phyloP scores from a whole-genome alignment of 345 rosid genomes.

The Heritiera littoralis region DNA sequence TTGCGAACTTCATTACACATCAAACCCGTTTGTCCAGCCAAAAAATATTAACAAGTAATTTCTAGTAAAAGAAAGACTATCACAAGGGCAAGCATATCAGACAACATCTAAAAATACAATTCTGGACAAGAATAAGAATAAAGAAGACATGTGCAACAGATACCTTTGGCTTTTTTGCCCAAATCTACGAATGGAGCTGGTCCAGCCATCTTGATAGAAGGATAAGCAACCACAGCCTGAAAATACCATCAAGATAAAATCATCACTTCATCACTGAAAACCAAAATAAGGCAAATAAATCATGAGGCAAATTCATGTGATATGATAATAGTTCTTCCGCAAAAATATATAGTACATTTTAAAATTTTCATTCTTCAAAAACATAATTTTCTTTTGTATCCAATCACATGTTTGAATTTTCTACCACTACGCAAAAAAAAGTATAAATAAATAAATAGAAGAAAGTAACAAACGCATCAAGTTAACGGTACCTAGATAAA shows the following conservation, averaged over 20 bases:
- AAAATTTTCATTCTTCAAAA: background rate
- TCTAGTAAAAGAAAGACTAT: background rate
- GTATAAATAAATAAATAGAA: background rate
- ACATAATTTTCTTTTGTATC: background rate
- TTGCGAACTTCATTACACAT: background rate
- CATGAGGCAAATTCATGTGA: background rate
- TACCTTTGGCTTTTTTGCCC: conserved; percentile 80
- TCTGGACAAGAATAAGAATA: background rate
- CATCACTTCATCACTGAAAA: background rate
- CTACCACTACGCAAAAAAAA: background rate
- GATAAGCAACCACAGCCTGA: conserved; percentile 23
- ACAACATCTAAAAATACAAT: background rate
- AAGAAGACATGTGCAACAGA: conserved; percentile 2
- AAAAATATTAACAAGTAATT: background rate
- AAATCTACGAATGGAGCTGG: conserved; percentile 79
- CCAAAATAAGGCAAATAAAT: background rate
- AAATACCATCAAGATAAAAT: conserved; percentile 13
- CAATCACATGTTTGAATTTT: background rate
- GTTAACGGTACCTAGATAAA: background rate
- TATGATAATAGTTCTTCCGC: background rate
- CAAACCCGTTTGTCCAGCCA: background rate
- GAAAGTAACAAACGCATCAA: too few species aligned
- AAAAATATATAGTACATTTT: background rate
- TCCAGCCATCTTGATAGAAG: conserved; percentile 29
- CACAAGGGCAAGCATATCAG: background rate